Conservation (phyloP, 306 rosid species). For the Prosopis cineraria region DNA sequence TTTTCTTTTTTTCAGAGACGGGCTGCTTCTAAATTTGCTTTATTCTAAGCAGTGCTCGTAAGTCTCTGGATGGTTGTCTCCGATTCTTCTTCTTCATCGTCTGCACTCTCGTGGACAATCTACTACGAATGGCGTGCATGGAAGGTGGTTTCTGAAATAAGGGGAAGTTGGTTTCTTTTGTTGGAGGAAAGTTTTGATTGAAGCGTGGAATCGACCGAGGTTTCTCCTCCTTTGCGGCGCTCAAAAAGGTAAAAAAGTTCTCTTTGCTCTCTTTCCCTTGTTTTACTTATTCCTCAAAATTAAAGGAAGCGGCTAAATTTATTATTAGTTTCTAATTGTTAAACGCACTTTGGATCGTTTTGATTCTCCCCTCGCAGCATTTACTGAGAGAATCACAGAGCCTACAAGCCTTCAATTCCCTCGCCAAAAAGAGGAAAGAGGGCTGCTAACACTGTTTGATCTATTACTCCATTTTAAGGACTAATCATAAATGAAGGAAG, state of each 20-base stretch:
- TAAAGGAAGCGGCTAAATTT: constrained; percentile 11
- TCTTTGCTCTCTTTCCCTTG: constrained; percentile 14
- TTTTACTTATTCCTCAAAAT: constrained; percentile 19
- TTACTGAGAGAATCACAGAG: constrained; percentile 29
- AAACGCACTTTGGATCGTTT: constrained; percentile 33
- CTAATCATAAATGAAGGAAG: constrained; percentile 62
- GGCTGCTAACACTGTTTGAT: constrained; percentile 35
- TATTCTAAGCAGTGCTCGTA: not conserved
- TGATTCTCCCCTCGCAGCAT: constrained; percentile 31
- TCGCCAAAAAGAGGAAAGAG: not conserved
- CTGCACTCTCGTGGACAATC: not conserved
- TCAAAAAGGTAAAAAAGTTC: constrained; percentile 33
- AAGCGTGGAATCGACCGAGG: not conserved
- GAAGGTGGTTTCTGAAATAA: not conserved
- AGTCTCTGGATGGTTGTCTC: not conserved
- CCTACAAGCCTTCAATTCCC: not conserved
- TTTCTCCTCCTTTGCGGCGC: not conserved
- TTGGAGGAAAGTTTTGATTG: not conserved
- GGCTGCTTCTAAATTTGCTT: not conserved
- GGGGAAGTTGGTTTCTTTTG: not conserved
- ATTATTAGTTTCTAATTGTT: constrained; percentile 24
- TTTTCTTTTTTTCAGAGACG: not conserved
- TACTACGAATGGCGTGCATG: not conserved
- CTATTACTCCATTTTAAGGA: constrained; percentile 11
- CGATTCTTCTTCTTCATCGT: not conserved